Conservation (phyloP, 225 moss, liverwort and hornwort species). For the Anthoceros angustus region DNA sequence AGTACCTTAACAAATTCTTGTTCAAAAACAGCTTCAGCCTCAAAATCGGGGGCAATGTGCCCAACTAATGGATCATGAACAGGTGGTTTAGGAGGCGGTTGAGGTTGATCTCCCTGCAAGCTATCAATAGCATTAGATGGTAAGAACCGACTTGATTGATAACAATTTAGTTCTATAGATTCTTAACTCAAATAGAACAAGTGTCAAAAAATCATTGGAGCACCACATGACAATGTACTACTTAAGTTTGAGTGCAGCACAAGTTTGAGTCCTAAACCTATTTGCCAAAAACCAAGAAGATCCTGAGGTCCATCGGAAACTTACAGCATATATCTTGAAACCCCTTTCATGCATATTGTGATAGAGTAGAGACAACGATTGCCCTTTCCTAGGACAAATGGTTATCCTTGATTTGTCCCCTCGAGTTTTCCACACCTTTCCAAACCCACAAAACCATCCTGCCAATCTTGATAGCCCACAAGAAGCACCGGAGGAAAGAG, state of each 20-base stretch:
- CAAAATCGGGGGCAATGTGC: not conserved
- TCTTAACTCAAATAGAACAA: no score
- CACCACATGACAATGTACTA: no score
- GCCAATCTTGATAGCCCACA: no score
- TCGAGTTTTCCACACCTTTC: no score
- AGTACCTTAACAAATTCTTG: not conserved
- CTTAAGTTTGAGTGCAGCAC: no score
- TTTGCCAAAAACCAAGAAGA: no score
- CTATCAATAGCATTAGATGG: not conserved
- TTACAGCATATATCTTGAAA: not conserved
- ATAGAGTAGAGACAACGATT: not conserved
- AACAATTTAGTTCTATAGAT: not conserved
- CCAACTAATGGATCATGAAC: not conserved
- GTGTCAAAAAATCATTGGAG: no score
- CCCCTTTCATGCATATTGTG: not conserved
- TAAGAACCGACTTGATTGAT: not conserved
- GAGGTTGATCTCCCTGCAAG: slow-evolving; percentile 5
- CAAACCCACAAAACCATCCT: no score
- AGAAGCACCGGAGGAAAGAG: no score
- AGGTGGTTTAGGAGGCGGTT: not conserved
- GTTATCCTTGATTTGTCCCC: no score
- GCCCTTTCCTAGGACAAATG: not conserved
- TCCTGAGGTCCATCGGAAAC: not conserved
- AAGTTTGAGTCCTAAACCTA: no score
- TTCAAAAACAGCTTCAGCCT: not conserved